phyloP scores from a whole-genome alignment of 1,284 basidiomycete species.

The Tetrapyrgos nigripes region DNA sequence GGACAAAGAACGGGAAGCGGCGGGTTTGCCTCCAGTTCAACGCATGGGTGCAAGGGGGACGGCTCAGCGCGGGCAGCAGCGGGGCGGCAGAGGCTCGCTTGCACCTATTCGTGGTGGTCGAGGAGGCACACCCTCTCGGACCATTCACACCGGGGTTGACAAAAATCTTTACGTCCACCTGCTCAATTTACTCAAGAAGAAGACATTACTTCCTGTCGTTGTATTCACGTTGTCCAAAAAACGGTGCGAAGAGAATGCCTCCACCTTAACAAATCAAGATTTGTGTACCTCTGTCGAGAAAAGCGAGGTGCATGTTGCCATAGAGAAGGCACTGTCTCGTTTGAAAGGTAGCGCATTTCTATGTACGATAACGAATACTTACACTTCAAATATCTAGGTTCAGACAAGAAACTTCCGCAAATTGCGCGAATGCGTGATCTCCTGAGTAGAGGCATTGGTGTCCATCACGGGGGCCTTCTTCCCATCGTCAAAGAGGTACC shows the following conservation, averaged over 20 bases:
- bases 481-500: conserved; percentile 96
- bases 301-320: conserved; percentile 95
- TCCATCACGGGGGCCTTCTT: conserved; percentile 96
- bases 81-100: conserved; percentile 59
- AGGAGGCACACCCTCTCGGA: conserved; percentile 62
- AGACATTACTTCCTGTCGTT: conserved; percentile 89
- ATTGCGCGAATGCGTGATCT: conserved; percentile 93
- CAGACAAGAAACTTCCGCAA: conserved; percentile 95
- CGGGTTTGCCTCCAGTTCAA: conserved; percentile 85
- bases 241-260: conserved; percentile 95
- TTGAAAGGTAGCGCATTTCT: conserved; percentile 76
- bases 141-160: conserved; percentile 74
- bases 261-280: conserved; percentile 88
- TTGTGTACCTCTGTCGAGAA: conserved; percentile 90
- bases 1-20: conserved; percentile 96
- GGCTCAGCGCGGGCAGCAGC: conserved; percentile 68
- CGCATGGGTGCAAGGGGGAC: conserved; percentile 81
- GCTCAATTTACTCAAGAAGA: conserved; percentile 87
- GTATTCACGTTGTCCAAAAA: conserved; percentile 99
- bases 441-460: conserved; percentile 92
- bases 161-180: conserved; percentile 96
- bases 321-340: conserved; percentile 91
- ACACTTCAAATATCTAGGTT: conserved; percentile 54
- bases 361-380: conserved; percentile 6
- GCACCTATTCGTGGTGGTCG: conserved; percentile 43